Evolutionary conservation across 2,329 filamentous ascomycete genomes (phyloP), one percentile per base, ranked within the genome.

Genomic region (Lachnellula suecica): DNA sequence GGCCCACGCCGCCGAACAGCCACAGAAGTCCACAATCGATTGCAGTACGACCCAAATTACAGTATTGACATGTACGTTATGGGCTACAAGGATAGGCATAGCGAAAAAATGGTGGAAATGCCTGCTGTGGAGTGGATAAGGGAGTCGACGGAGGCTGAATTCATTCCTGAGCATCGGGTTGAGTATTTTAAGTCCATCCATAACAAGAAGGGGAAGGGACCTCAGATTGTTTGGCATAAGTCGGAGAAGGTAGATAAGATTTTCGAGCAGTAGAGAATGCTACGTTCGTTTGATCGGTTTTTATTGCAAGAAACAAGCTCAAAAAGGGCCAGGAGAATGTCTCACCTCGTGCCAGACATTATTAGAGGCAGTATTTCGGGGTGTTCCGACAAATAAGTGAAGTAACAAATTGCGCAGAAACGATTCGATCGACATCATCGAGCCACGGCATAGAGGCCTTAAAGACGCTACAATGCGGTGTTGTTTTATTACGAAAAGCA

Each of bases 151-250:
- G 78, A 85, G 57, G 81, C 85, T 53, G 83, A 86, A 66, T 87
- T 84, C 61, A 85, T 87, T 50, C 83, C 83, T 6, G 80, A 85
- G 67, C 82, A 85, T 61, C 73, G 83, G 15, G 82, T 86, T 56
- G 63, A 83, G 51, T 85, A 83, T 64, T 85, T 86, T 62, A 81
- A 76, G 66, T 72, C n/a, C n/a, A n/a, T n/a, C n/a, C n/a, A n/a
- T n/a, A n/a, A 76, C 81, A 54, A 43, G 44, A 35, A 78, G 81
- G 52, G 38, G 40, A 29, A 63, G 62, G 4, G 66, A 78, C 17
- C 71, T 84, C 60, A 69, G 78, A 55, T 72, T 72, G 59, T 85
- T 83, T 70, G 78, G 79, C 22, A 83, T 76, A 62, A 78, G 77
- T n/a, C 23, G 1, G 15, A 17, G 7, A 56, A 40, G 45, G 3